These are phyloP conservation scores for Geotrichum bryndzae DNA, from an alignment of 1,139 yeast species.

Conservation along the genomic window DNA sequence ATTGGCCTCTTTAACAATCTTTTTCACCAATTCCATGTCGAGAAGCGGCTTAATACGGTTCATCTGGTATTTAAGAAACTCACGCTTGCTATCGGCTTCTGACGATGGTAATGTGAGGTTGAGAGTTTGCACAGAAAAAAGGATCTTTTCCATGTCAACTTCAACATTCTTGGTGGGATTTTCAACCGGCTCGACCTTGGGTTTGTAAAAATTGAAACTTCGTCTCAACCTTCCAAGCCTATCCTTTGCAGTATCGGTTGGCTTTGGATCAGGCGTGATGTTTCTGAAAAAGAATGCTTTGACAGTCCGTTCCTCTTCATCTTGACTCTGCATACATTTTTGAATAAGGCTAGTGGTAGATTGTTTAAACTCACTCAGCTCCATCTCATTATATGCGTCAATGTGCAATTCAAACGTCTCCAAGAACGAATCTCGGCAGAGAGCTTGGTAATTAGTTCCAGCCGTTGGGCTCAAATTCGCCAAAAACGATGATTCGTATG, in stretches of 20 bases:
- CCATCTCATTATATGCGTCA: conserved; percentile 1
- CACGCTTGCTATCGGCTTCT: conserved; percentile 43
- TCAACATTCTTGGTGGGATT: not conserved
- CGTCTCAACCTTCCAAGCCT: not conserved
- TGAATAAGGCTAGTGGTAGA: not conserved
- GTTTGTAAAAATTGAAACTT: not conserved
- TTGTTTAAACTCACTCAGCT: not conserved
- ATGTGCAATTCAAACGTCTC: conserved; percentile 6
- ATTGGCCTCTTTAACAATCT: conserved; percentile 36
- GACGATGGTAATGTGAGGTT: conserved; percentile 33
- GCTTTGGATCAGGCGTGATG: not conserved
- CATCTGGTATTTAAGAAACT: conserved; percentile 39
- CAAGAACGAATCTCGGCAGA: not conserved
- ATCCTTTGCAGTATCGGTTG: not conserved
- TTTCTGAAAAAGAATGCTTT: conserved; percentile 30
- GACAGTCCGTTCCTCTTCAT: conserved; percentile 22
- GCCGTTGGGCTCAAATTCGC: not conserved
- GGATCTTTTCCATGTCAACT: conserved; percentile 1
- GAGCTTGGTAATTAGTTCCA: not conserved
- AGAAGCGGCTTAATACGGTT: conserved; percentile 39
- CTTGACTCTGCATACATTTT: not conserved
- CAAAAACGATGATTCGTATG: not conserved
- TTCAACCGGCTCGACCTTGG: not conserved
- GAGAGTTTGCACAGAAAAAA: conserved; percentile 7
- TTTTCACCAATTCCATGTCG: conserved; percentile 40